These are phyloP conservation scores for Basidiobolus meristosporus DNA, from an alignment of 371 early-diverging fungal genomes.

Conservation along the genomic window DNA sequence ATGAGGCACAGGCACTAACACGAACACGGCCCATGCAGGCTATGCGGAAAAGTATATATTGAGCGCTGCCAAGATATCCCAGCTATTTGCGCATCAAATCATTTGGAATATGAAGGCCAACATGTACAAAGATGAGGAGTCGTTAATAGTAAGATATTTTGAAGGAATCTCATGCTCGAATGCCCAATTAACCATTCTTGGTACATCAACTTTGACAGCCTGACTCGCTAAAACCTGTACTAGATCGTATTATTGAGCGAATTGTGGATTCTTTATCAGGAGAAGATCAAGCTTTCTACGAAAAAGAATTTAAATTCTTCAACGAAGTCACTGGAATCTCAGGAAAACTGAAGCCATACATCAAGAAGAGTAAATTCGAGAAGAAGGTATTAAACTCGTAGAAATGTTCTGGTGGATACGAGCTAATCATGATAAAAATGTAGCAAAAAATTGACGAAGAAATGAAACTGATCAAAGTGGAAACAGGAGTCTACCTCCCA, in stretches of 20 bases:
- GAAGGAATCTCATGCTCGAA: no score
- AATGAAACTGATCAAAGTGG: constrained; percentile 81
- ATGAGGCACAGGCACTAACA: background rate
- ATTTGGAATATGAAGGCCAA: constrained; percentile 99
- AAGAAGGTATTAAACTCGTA: constrained; percentile 44
- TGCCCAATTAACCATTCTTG: background rate
- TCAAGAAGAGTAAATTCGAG: constrained; percentile 82
- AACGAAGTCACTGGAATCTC: constrained; percentile 89
- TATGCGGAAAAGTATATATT: constrained; percentile 87
- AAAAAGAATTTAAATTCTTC: constrained; percentile 92
- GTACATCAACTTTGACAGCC: constrained; percentile 12
- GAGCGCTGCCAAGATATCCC: constrained; percentile 77
- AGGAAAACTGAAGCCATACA: constrained; percentile 87
- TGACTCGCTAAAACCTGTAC: constrained; percentile 64
- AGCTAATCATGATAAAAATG: background rate
- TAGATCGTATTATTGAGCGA: constrained; percentile 70
- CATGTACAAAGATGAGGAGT: constrained; percentile 76
- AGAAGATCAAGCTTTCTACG: constrained; percentile 70
- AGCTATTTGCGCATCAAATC: constrained; percentile 96
- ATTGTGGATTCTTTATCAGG: constrained; percentile 65
- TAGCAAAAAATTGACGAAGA: constrained; percentile 88
- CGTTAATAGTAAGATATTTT: constrained; percentile 19
- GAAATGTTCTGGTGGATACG: background rate
- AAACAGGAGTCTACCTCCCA: constrained; percentile 94
- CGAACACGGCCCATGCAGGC: constrained; percentile 15